Evolutionary conservation across 1,284 basidiomycete genomes (phyloP), one percentile per base, ranked within the genome.

Genomic region (Irpex sp.): DNA sequence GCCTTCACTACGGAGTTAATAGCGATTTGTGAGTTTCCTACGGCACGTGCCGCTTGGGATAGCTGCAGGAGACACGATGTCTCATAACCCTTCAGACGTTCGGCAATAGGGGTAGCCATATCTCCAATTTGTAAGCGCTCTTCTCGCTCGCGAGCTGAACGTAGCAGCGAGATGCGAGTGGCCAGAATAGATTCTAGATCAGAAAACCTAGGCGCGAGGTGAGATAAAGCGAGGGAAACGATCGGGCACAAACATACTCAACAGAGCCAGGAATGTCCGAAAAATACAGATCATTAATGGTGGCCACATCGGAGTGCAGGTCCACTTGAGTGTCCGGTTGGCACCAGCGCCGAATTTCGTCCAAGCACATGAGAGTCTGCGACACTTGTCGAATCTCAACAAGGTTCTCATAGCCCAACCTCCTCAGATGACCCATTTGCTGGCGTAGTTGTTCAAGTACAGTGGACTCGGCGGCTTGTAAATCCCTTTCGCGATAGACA

Each of bases 1-100:
- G 94, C 93, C 36, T 87, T 84, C 13, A 91, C 82, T 37, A 96
- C 82, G 2, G 96, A 89, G 68, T 97, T 98, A 58, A 98, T 78
- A 0, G 97, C 92, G 55, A 93, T 85, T 71, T 98, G 95, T 13
- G 86, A 75, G 62, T 92, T 86, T 56, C 85, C 82, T 0, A 88
- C 84, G 38, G 83, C 75, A 21, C 96, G 83, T 7, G 97, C 94
- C 34, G 88, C 87, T 64, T 83, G 76, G 21, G 94, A 93, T 37
- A 97, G 80, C 13, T 81, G 80, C 26, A 97, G 75, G 6, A 97
- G 84, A 67, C 89, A 92, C 0, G 77, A 72, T 48, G 85, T 88
- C 76, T 98, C 93, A 0, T 91, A 73, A 9, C 84, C 79, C 7
- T 84, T 73, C 0, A 95, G 76, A 1, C 77, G 73, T 40, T 78